phyloP scores from a whole-genome alignment of 2,329 filamentous ascomycete genomes.

The Pestalotiopsis sp. region DNA sequence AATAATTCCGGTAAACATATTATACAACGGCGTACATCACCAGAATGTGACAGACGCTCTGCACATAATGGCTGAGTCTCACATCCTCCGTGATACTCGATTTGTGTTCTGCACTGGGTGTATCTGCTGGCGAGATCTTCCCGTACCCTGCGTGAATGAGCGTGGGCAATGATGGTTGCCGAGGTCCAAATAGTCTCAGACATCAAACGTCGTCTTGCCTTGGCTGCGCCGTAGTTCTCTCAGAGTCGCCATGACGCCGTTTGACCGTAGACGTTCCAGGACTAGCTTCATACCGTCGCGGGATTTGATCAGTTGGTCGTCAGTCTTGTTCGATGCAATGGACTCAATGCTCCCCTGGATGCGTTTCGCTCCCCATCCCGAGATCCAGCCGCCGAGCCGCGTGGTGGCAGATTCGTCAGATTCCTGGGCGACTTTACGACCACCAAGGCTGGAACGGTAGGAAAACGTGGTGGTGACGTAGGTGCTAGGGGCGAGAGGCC shows the following conservation, averaged over 20 bases:
- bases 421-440: slow-evolving; percentile 53
- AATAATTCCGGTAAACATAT: not conserved
- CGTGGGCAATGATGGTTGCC: not conserved
- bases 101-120: not conserved
- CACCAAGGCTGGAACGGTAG: slow-evolving; percentile 72
- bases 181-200: not conserved
- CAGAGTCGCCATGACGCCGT: slow-evolving; percentile 59
- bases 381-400: slow-evolving; percentile 48
- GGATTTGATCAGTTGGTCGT: slow-evolving; percentile 78
- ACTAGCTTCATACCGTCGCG: slow-evolving; percentile 84
- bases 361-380: slow-evolving; percentile 64
- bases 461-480: slow-evolving; percentile 75
- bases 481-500: slow-evolving; percentile 45
- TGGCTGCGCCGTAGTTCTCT: slow-evolving; percentile 52
- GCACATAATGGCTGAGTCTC: not conserved
- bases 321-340: slow-evolving; percentile 76
- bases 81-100: not conserved
- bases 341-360: slow-evolving; percentile 80
- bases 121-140: not conserved
- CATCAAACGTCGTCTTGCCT: slow-evolving; percentile 36
- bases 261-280: slow-evolving; percentile 67
- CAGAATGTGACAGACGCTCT: not conserved
- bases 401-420: slow-evolving; percentile 36
- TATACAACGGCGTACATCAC: slow-evolving; percentile 6
- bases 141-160: not conserved